Evolutionary conservation across 345 rosid genomes (phyloP).

Genomic region (Cochlearia excelsa): DNA sequence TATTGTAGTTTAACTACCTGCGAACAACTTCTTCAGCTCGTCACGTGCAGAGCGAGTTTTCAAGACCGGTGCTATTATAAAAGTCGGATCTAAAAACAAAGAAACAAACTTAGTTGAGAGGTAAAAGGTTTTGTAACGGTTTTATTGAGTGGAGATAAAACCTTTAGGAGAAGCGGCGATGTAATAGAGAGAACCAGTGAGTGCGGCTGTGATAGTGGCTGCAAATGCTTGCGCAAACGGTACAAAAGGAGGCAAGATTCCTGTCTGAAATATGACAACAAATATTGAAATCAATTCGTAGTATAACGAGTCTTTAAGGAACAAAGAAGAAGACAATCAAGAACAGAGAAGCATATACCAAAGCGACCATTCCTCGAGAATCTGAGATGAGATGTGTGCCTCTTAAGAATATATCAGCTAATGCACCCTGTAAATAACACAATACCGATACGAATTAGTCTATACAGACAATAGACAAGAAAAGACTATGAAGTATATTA

Average conservation of each 20-base stretch:
- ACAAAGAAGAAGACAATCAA: background rate
- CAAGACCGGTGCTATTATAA: slow-evolving; percentile 78
- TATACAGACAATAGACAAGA: background rate
- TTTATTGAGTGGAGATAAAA: slow-evolving; percentile 10
- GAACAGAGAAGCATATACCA: slow-evolving; percentile 46
- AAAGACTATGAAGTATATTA: background rate
- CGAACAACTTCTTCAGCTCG: slow-evolving; percentile 80
- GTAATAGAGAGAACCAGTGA: slow-evolving; percentile 90
- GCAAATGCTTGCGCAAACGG: slow-evolving; percentile 98
- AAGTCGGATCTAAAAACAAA: slow-evolving; percentile 65
- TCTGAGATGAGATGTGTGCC: slow-evolving; percentile 64
- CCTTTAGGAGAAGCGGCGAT: slow-evolving; percentile 97
- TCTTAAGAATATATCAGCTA: slow-evolving; percentile 75
- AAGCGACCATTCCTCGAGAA: slow-evolving; percentile 73
- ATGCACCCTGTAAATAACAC: slow-evolving; percentile 58
- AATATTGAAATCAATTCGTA: background rate
- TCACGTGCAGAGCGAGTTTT: slow-evolving; percentile 65
- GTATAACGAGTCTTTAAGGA: background rate
- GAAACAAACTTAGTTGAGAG: slow-evolving; percentile 9
- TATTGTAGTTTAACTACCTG: slow-evolving; percentile 43
- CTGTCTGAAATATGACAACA: slow-evolving; percentile 47
- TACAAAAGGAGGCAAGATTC: slow-evolving; percentile 88
- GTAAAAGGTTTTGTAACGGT: background rate
- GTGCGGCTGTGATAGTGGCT: slow-evolving; percentile 79
- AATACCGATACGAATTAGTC: background rate